A percentile compares a stretch with the other conserved stretches of the same genome.
phyloP scores from a whole-genome alignment of 2,329 filamentous ascomycete genomes.

The Laburnicola sp. region DNA sequence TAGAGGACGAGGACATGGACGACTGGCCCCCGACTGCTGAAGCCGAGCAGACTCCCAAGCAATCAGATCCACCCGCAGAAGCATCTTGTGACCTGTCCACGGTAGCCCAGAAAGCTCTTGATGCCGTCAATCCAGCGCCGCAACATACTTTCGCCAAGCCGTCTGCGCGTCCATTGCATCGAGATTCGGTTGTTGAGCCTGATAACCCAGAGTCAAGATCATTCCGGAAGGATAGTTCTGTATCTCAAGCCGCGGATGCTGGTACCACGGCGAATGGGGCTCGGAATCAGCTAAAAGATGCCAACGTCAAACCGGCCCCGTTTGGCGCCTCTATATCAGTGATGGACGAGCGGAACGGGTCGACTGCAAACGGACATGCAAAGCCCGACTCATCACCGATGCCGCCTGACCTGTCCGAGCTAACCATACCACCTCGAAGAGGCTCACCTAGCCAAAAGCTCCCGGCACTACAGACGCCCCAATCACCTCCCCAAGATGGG shows the following conservation, averaged over 20 bases:
- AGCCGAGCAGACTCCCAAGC: too few relatives aligned
- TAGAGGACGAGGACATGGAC: neutral
- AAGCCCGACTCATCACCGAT: conserved; percentile 30
- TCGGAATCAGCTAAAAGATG: conserved; percentile 7
- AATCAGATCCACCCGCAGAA: too few relatives aligned
- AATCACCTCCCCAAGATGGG: conserved; percentile 35
- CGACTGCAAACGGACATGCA: conserved; percentile 23
- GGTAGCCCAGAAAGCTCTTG: conserved; percentile 24
- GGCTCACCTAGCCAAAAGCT: conserved; percentile 37
- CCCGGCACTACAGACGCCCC: conserved; percentile 40
- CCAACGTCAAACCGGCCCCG: conserved; percentile 12
- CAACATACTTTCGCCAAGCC: conserved; percentile 12
- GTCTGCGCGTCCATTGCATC: conserved; percentile 13
- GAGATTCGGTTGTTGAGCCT: conserved; percentile 24
- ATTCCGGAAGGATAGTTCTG: conserved; percentile 12
- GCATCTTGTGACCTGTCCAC: conserved; percentile 19
- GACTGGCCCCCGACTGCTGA: too few relatives aligned
- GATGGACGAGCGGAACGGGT: conserved; percentile 21
- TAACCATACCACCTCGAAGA: conserved; percentile 39
- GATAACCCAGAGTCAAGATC: conserved; percentile 14
- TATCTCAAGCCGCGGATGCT: conserved; percentile 12
- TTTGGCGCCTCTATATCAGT: conserved; percentile 17
- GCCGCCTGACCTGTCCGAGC: conserved; percentile 34
- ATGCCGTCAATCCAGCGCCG: conserved; percentile 11
- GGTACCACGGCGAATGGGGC: conserved; percentile 14